These are phyloP conservation scores for Withania somnifera DNA, from an alignment of 305 asterid species.

Conservation along the genomic window DNA sequence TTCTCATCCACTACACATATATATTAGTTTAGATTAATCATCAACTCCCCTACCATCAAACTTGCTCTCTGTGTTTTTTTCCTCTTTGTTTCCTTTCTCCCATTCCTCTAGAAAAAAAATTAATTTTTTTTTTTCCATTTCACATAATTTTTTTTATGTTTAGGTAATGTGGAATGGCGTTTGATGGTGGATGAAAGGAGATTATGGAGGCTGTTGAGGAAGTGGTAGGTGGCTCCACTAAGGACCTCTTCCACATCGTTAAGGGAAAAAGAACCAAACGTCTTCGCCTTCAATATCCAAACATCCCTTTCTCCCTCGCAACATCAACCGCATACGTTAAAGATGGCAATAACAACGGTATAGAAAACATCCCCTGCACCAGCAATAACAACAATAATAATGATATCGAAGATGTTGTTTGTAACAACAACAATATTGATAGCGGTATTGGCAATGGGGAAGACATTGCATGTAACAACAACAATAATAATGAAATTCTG, in stretches of 20 bases:
- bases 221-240: conserved; percentile 23
- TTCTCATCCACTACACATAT: not conserved
- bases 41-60: not conserved
- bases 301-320: conserved; percentile 29
- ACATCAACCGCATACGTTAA: conserved; percentile 3
- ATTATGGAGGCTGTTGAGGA: conserved; percentile 39
- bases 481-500: not conserved
- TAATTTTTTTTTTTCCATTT: not conserved
- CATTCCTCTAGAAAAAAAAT: too few species aligned
- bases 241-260: conserved; percentile 38
- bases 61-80: not conserved
- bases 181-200: conserved; percentile 1
- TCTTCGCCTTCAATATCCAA: conserved; percentile 50
- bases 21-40: too few species aligned
- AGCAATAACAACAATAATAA: not conserved
- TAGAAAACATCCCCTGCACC: not conserved
- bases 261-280: conserved; percentile 81
- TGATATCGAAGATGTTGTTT: not conserved
- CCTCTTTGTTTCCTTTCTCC: not conserved
- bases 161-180: not conserved
- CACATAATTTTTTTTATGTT: not conserved
- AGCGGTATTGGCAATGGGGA: not conserved
- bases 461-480: too few species aligned
- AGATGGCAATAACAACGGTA: conserved; percentile 7
- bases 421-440: not conserved